Evolutionary conservation across 257 asterid species (phyloP), one percentile per base, ranked within the genome.

Genomic region (Solanum rostratum): DNA sequence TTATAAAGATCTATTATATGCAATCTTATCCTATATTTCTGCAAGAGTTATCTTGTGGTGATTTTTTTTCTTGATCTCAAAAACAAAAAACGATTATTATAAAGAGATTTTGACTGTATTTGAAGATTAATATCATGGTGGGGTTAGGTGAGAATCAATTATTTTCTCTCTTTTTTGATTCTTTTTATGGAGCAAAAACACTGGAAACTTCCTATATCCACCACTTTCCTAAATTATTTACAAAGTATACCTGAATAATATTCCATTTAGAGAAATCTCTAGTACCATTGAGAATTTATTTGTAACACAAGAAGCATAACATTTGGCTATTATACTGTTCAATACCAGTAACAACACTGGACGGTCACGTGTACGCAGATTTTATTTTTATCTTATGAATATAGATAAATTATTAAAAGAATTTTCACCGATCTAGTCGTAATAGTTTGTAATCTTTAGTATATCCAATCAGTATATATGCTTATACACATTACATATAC

Each of bases 371-470:
- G n/a, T n/a, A 33, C 5, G 0, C 4, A 55, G 0, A 3, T 0
- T 10, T n/a, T n/a, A 0, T 59, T 4, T 4, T 2, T 10, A 20
- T 57, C 4, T 57, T 0, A 0, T 20, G 2, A 57, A 57, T 12
- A 57, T 57, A 20, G 10, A 57, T 57, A 20, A 20, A 0, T 20
- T 1, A 57, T 20, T 0, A 33, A 3, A 33, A 33, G 39, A 33
- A 33, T 33, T 33, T 33, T 33, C 1, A 33, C 39, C 0, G 4
- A 5, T 33, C 39, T 33, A 33, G 39, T 33, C 6, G 39, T 33
- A 33, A 33, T 33, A 33, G 6, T 33, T 33, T 33, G 59, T n/a
- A 59, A 10, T 59, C 2, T 24, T n/a, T 59, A 59, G 2, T 20
- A 8, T 43, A 4, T 18, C 2, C 10, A 52, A 4, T 14, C 16